phyloP scores from a whole-genome alignment of 148 eudicot species.

The Mesembryanthemum crystallinum region DNA sequence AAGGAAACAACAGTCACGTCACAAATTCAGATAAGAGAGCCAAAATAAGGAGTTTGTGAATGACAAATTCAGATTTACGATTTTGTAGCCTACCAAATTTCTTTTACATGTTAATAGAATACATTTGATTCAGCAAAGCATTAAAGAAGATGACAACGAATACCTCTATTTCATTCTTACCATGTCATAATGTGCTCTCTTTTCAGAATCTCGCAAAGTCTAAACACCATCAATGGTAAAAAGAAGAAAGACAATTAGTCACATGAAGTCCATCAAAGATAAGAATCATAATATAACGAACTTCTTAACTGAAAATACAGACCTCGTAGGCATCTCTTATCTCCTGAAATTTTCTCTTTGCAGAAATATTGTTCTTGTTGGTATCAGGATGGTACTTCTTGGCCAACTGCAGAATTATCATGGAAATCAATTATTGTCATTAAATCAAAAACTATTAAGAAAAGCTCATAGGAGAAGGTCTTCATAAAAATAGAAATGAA shows the following conservation, averaged over 20 bases:
- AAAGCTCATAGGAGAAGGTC: background rate
- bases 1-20: slow-evolving; percentile 2
- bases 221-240: slow-evolving; percentile 38
- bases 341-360: slow-evolving; percentile 91
- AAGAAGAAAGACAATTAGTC: slow-evolving; percentile 25
- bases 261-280: background rate
- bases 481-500: background rate
- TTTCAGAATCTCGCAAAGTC: slow-evolving; percentile 74
- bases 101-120: background rate
- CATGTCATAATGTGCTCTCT: slow-evolving; percentile 80
- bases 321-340: slow-evolving; percentile 99
- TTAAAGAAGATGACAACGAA: background rate
- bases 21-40: slow-evolving; percentile 5
- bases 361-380: slow-evolving; percentile 71
- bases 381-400: slow-evolving; percentile 95
- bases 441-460: no score
- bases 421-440: no score
- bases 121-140: background rate
- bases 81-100: background rate
- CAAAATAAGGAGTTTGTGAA: background rate
- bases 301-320: slow-evolving; percentile 24
- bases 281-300: background rate
- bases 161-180: slow-evolving; percentile 37
- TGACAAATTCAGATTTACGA: background rate
- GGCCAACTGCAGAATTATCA: slow-evolving; percentile 60